Conservation (phyloP, 306 rosid genomes). For the Prunus kanzakura region DNA sequence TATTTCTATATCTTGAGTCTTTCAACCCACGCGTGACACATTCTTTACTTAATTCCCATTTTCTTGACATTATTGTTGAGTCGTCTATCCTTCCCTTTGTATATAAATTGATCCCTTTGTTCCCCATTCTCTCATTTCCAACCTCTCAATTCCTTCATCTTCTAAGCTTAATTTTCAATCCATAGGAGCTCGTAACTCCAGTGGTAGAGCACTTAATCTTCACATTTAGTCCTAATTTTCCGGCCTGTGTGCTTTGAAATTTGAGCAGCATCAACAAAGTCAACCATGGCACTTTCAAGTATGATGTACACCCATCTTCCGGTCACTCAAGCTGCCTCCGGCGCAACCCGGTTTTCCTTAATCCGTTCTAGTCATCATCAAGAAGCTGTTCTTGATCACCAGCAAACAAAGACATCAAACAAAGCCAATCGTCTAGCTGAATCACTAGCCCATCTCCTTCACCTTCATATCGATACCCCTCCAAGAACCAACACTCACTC, state of each 20-base stretch:
- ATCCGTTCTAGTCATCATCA: conserved; percentile 28
- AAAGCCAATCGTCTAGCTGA: conserved; percentile 35
- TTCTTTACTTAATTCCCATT: not conserved
- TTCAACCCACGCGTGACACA: conserved; percentile 1
- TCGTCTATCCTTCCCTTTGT: not conserved
- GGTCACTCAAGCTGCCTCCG: conserved; percentile 1
- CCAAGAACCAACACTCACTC: conserved; percentile 1
- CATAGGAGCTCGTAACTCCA: not conserved
- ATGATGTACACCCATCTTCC: conserved; percentile 18
- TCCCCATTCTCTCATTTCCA: not conserved
- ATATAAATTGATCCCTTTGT: not conserved
- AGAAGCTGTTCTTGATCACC: conserved; percentile 17
- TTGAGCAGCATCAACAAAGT: not conserved
- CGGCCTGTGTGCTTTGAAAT: not conserved
- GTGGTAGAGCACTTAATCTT: not conserved
- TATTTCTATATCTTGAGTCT: not conserved
- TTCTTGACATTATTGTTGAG: not conserved
- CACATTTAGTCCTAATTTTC: not conserved
- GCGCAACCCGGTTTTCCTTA: not conserved
- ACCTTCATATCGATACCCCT: conserved; percentile 39
- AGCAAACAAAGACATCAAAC: conserved; percentile 24
- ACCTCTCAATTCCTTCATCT: not conserved
- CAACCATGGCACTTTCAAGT: conserved; percentile 32
- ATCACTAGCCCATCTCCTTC: conserved; percentile 47
- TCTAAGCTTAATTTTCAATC: not conserved